Evolutionary conservation across 2,329 filamentous ascomycete species (phyloP), one percentile per base, ranked within the genome.

Genomic region (Didymosphaeria variabile): DNA sequence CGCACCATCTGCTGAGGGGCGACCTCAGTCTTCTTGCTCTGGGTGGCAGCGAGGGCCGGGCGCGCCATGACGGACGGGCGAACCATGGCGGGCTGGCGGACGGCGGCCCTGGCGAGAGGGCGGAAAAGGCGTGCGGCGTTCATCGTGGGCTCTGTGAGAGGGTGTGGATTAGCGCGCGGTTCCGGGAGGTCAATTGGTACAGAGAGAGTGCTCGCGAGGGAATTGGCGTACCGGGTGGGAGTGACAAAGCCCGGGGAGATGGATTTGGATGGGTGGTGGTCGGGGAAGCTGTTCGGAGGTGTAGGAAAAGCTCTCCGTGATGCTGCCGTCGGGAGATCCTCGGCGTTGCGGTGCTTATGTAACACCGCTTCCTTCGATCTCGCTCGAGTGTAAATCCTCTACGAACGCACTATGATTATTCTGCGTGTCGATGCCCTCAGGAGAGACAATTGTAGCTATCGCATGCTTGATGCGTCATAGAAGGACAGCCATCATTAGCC

Each of bases 121-220:
- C 78, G 78, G 72, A 79, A 67, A 70, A 80, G 70, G 61, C 78
- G 77, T 57, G 72, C 55, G 71, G 77, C 72, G 75, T 79, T 79
- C 77, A 79, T 79, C 67, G 49, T 76, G 74, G 76, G 72, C 72
- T 72, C 68, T 76, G 69, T 67, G 60, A 23, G 60, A 52, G 63
- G 61, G 60, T 66, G 64, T 55, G 64, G 63, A 73, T 76, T 69
- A 77, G 75, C 72, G 68, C 67, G 64, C 64, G 63, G 67, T 63
- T 64, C 56, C 55, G 57, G 66, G 47, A 56, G 53, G 44, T 63
- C 74, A 75, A 77, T 76, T 69, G 72, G 61, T 60, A 52, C 55
- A 15, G 17, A 51, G 51, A n/a, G 65, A 69, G 55, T 59, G 65
- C 55, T 44, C 53, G 36, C 36, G 29, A 62, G 55, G 52, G 50